phyloP scores from a whole-genome alignment of 2,329 filamentous ascomycete genomes.

The Curvularia eragrostidis region DNA sequence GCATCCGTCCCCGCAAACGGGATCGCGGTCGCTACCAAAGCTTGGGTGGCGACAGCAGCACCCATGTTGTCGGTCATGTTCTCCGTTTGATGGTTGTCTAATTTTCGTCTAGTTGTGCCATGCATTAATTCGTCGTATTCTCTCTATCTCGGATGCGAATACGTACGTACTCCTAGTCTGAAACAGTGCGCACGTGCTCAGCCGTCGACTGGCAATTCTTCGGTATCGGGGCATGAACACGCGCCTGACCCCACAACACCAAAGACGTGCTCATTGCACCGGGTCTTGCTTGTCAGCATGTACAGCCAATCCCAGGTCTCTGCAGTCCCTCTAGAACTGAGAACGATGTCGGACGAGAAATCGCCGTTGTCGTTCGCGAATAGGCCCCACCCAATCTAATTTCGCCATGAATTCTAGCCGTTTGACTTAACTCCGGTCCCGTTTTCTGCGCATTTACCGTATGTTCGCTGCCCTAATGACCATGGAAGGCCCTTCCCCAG shows the following conservation, averaged over 20 bases:
- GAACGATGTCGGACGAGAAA: slow-evolving; percentile 3
- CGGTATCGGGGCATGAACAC: neutral
- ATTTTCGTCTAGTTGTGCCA: neutral
- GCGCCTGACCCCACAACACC: neutral
- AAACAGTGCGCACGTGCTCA: neutral
- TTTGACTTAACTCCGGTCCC: neutral
- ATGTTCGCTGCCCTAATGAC: neutral
- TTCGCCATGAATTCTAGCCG: slow-evolving; percentile 14
- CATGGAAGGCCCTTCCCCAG: slow-evolving; percentile 11
- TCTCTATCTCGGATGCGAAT: neutral
- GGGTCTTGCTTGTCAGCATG: neutral
- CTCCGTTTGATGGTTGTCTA: neutral
- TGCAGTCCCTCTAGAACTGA: neutral
- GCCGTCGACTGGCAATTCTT: neutral
- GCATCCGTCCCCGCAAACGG: neutral
- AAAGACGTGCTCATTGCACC: neutral
- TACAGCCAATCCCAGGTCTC: neutral
- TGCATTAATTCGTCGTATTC: neutral
- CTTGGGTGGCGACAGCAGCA: neutral
- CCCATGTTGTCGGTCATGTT: neutral
- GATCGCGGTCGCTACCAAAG: neutral
- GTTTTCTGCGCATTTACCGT: neutral
- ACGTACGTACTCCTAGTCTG: neutral
- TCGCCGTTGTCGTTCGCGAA: slow-evolving; percentile 14
- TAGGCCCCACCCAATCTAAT: slow-evolving; percentile 25